phyloP scores from a whole-genome alignment of 768 basidiomycete genomes.

The Hygrophoropsis aurantiaca region DNA sequence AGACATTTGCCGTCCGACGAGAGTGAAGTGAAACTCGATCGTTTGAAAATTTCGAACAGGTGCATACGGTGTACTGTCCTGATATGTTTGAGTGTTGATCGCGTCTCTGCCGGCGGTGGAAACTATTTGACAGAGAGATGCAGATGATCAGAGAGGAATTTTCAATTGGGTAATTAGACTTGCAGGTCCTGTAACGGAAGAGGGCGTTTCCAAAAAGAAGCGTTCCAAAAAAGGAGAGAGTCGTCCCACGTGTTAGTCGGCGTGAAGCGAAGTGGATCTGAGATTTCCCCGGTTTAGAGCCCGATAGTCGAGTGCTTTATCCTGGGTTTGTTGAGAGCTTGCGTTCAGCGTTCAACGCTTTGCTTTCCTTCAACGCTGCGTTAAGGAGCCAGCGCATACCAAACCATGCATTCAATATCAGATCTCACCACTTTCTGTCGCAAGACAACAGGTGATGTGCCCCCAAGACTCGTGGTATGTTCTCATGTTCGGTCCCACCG shows the following conservation, averaged over 20 bases:
- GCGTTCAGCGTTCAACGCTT: not conserved
- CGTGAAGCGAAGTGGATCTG: not conserved
- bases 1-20: too few species aligned
- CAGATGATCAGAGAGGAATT: too few species aligned
- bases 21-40: too few species aligned
- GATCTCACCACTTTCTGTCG: conserved; percentile 87
- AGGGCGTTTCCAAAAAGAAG: not conserved
- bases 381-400: not conserved
- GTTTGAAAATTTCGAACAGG: too few species aligned
- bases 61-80: too few species aligned
- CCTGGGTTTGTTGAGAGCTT: not conserved
- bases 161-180: too few species aligned
- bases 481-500: not conserved
- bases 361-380: not conserved
- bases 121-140: too few species aligned
- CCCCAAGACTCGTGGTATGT: conserved; percentile 84
- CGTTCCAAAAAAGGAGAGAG: not conserved
- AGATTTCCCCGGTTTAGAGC: not conserved
- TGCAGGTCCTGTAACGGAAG: too few species aligned
- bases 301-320: too few species aligned
- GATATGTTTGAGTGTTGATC: too few species aligned
- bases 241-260: not conserved
- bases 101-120: too few species aligned
- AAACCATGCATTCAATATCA: conserved; percentile 74
- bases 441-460: conserved; percentile 82